Conservation (phyloP, 306 rosid species). For the Astragalus membranaceus region DNA sequence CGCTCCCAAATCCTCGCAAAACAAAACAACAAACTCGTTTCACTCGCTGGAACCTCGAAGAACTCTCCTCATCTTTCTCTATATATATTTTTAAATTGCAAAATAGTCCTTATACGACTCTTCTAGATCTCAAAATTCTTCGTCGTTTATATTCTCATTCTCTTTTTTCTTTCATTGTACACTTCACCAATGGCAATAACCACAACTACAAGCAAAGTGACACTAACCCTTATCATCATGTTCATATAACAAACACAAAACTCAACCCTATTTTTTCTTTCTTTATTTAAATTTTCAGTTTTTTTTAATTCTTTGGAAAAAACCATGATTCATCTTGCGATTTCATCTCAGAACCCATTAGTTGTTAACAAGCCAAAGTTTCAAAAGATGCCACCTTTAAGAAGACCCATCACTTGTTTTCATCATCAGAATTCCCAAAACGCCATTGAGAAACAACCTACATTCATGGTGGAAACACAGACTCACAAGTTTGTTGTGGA, state of each 20-base stretch:
- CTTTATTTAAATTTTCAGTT: not conserved
- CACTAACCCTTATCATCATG: too few relatives aligned
- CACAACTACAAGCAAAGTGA: not conserved
- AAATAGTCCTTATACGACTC: slow-evolving; percentile 20
- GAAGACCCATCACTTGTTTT: slow-evolving; percentile 23
- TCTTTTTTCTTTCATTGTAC: not conserved
- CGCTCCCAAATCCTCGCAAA: not conserved
- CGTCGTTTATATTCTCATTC: not conserved
- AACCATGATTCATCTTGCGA: slow-evolving; percentile 43
- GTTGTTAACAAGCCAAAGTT: slow-evolving; percentile 2
- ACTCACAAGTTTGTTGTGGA: slow-evolving; percentile 3
- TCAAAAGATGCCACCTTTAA: not conserved
- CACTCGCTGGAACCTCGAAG: not conserved
- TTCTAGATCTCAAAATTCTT: slow-evolving; percentile 43
- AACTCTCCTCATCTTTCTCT: slow-evolving; percentile 21
- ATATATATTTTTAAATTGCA: not conserved
- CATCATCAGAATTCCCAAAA: slow-evolving; percentile 21
- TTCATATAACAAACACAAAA: not conserved
- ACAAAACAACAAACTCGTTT: not conserved
- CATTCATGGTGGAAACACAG: slow-evolving; percentile 8
- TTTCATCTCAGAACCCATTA: slow-evolving; percentile 28
- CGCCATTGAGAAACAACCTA: slow-evolving; percentile 8
- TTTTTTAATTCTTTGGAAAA: too few relatives aligned
- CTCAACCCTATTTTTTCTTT: not conserved
- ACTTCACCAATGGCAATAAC: not conserved